Percentiles rank a stretch among this genome's conserved stretches.
These are phyloP conservation scores for Wickerhamomyces tratensis DNA, from an alignment of 805 yeast species.

Conservation along the genomic window DNA sequence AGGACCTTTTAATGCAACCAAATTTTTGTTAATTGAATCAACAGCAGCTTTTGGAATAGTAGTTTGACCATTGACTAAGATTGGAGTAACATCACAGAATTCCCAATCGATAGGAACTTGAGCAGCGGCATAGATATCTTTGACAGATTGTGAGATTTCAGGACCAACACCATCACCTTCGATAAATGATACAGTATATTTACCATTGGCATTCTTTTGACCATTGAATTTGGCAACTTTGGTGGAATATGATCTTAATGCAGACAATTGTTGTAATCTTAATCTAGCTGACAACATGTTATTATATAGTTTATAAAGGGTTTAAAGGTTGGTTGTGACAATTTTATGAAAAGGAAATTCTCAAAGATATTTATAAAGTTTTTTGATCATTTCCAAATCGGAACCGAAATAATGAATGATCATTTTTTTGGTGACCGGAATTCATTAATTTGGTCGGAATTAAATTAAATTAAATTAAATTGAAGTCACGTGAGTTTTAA, in stretches of 20 bases:
- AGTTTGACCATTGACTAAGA: constrained; percentile 84
- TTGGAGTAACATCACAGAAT: constrained; percentile 91
- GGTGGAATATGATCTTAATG: constrained; percentile 24
- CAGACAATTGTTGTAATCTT: constrained; percentile 54
- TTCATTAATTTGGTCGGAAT: no score
- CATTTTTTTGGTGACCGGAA: no score
- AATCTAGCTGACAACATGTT: constrained; percentile 83
- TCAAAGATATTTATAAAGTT: background rate
- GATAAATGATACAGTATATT: constrained; percentile 87
- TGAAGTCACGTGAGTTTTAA: no score
- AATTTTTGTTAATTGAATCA: constrained; percentile 83
- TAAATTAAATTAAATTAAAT: no score
- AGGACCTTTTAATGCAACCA: constrained; percentile 96
- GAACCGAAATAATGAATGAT: background rate
- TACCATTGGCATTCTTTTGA: constrained; percentile 61
- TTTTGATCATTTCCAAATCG: background rate
- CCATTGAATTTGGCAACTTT: constrained; percentile 62
- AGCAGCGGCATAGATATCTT: constrained; percentile 89
- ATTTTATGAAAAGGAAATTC: no score
- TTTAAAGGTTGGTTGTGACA: no score
- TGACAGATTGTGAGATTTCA: constrained; percentile 91
- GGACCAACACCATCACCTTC: constrained; percentile 99
- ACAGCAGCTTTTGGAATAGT: constrained; percentile 90
- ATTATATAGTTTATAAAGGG: no score
- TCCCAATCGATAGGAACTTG: constrained; percentile 96